A percentile compares a stretch with the other conserved stretches of the same genome.
Evolutionary conservation across 2,329 filamentous ascomycete genomes (phyloP).

Genomic region (Penicillium italicum): DNA sequence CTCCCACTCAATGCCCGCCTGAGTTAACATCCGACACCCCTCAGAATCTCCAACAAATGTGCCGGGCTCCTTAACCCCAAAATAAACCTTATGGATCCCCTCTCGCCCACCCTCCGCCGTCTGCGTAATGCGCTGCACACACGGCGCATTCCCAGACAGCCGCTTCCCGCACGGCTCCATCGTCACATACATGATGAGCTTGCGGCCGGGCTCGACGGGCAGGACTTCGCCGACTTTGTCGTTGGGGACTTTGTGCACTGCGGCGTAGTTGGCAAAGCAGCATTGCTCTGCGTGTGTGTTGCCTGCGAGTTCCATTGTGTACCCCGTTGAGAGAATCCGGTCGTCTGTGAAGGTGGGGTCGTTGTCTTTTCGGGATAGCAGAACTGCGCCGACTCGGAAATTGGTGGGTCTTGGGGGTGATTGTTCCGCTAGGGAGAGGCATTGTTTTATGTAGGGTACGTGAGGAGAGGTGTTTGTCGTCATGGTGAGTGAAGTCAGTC

Average conservation of each 20-base stretch:
- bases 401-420: conserved; percentile 87
- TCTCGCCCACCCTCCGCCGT: conserved; percentile 48
- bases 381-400: conserved; percentile 89
- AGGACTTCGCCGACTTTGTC: conserved; percentile 43
- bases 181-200: conserved; percentile 76
- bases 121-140: conserved; percentile 71
- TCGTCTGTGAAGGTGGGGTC: conserved; percentile 34
- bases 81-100: conserved; percentile 73
- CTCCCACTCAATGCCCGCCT: conserved; percentile 69
- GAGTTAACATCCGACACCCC: conserved; percentile 66
- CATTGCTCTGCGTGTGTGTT: conserved; percentile 98
- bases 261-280: conserved; percentile 68
- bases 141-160: conserved; percentile 46
- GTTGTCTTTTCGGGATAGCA: conserved; percentile 51
- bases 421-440: conserved; percentile 69
- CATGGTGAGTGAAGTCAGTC: conserved; percentile 15
- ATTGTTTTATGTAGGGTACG: conserved; percentile 61
- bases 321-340: conserved; percentile 71
- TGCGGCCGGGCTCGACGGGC: conserved; percentile 38
- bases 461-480: conserved; percentile 30
- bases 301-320: conserved; percentile 82
- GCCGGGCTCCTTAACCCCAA: conserved; percentile 83
- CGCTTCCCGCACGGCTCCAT: conserved; percentile 60
- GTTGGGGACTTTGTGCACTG: conserved; percentile 33
- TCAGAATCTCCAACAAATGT: conserved; percentile 83